Percentiles rank a stretch among this genome's conserved stretches.
These are phyloP conservation scores for Neurospora terricola DNA, from an alignment of 495 filamentous ascomycete genomes.

Conservation along the genomic window DNA sequence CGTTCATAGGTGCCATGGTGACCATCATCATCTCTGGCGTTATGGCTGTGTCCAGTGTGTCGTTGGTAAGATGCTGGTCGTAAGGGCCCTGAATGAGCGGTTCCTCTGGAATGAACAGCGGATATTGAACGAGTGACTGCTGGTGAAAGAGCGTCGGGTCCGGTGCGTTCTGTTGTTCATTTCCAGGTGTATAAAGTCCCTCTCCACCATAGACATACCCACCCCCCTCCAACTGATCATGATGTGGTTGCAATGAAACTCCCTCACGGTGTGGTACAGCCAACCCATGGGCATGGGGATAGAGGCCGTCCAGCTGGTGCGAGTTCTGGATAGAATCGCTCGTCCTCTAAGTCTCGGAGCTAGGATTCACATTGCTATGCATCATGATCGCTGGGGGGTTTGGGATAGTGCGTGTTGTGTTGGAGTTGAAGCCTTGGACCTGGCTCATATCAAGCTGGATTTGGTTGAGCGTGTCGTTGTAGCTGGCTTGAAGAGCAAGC, in stretches of 20 bases:
- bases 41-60: neutral
- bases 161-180: neutral
- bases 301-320: neutral
- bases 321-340: neutral
- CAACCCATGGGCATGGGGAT: neutral
- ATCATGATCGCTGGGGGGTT: neutral
- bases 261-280: neutral
- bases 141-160: neutral
- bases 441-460: too few relatives aligned
- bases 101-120: neutral
- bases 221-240: neutral
- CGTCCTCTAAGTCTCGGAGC: neutral
- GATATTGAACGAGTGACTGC: neutral
- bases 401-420: neutral
- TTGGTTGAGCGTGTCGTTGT: too few relatives aligned
- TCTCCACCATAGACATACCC: neutral
- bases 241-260: neutral
- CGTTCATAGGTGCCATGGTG: neutral
- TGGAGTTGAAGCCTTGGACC: neutral
- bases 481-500: neutral
- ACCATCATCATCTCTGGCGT: neutral
- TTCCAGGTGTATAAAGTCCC: neutral
- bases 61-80: neutral
- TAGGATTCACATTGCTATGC: neutral
- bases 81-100: neutral